Conservation (phyloP, 2,329 filamentous ascomycete species). For the Sporothrix humicola region DNA sequence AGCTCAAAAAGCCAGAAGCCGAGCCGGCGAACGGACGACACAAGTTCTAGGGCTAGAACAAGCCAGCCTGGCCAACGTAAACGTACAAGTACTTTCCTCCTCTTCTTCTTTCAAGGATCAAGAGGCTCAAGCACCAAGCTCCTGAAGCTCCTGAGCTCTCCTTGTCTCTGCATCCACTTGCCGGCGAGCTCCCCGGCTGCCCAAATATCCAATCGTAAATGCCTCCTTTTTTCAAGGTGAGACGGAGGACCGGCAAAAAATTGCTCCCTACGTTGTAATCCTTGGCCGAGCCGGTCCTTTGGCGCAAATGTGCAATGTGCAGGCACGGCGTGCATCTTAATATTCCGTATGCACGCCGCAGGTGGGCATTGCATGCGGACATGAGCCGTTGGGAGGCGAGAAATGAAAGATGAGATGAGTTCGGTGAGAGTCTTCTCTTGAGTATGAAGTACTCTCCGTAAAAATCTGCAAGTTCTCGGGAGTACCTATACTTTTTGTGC, state of each 20-base stretch:
- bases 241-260: not conserved
- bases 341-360: not conserved
- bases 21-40: conserved; percentile 8
- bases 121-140: conserved; percentile 7
- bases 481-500: not conserved
- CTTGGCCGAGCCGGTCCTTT: not conserved
- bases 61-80: not conserved
- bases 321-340: not conserved
- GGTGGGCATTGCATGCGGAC: not conserved
- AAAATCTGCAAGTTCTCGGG: not conserved
- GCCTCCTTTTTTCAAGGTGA: not conserved
- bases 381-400: not conserved
- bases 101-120: not conserved
- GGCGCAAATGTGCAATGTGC: not conserved
- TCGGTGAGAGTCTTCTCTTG: not conserved
- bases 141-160: not conserved
- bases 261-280: not conserved
- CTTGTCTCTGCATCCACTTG: not conserved
- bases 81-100: not conserved
- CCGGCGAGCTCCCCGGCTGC: not conserved
- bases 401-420: not conserved
- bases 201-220: not conserved
- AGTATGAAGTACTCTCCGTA: too few species aligned
- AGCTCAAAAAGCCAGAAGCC: not conserved
- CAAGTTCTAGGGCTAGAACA: not conserved